These are phyloP conservation scores for Boletus pseudo-olivaceus DNA, from an alignment of 768 basidiomycete species.

Conservation along the genomic window DNA sequence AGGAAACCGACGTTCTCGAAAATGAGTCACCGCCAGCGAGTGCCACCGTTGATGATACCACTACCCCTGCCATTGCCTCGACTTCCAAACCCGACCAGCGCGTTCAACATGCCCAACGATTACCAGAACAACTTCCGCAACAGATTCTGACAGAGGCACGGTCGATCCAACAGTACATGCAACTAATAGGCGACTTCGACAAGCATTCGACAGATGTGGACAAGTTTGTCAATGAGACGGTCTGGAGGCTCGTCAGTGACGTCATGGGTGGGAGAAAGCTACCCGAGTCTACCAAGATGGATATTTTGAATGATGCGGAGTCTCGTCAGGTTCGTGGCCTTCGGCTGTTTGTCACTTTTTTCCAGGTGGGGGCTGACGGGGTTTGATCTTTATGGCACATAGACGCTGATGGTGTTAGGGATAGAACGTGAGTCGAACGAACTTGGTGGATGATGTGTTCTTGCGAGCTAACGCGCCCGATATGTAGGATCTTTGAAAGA, in stretches of 20 bases:
- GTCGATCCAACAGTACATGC: constrained; percentile 41
- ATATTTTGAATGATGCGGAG: constrained; percentile 42
- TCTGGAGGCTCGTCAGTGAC: constrained; percentile 41
- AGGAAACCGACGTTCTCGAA: neutral
- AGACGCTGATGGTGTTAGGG: constrained; percentile 44
- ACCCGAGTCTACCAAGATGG: constrained; percentile 33
- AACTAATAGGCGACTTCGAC: constrained; percentile 24
- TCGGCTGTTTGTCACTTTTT: neutral
- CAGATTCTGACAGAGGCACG: constrained; percentile 37
- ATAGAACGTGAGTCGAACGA: constrained; percentile 40
- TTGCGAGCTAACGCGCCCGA: neutral
- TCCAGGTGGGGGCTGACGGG: neutral
- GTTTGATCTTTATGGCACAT: neutral
- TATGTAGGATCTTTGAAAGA: constrained; percentile 31
- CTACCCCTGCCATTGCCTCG: neutral
- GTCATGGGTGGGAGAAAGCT: constrained; percentile 32
- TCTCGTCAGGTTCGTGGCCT: constrained; percentile 37
- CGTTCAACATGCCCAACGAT: constrained; percentile 21
- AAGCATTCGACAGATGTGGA: constrained; percentile 5
- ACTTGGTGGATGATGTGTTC: neutral
- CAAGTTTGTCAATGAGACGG: constrained; percentile 9
- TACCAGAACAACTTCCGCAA: constrained; percentile 38
- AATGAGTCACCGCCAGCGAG: neutral
- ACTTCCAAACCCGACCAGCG: constrained; percentile 3
- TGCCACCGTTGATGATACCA: neutral